Conservation (phyloP, 2,329 filamentous ascomycete genomes). For the Lachnellula occidentalis region DNA sequence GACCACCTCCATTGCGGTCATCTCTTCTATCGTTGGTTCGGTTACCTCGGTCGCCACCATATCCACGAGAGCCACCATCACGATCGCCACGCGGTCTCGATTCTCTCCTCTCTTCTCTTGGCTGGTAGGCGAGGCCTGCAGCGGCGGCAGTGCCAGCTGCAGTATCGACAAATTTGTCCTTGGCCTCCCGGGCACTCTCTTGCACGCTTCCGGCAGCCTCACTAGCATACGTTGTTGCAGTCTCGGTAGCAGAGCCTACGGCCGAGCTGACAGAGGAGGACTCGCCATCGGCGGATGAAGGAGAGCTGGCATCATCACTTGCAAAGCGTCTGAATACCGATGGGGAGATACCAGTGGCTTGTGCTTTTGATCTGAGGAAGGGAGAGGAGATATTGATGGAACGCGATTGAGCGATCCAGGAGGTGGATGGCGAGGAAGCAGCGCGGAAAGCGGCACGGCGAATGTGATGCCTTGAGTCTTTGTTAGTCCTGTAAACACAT, state of each 20-base stretch:
- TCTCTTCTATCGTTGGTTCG: neutral
- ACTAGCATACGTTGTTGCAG: conserved; percentile 8
- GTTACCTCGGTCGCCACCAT: neutral
- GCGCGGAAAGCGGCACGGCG: conserved; percentile 53
- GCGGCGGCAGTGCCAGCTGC: conserved; percentile 13
- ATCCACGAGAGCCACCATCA: neutral
- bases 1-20: neutral
- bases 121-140: conserved; percentile 2
- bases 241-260: conserved; percentile 19
- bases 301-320: conserved; percentile 36
- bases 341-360: conserved; percentile 24
- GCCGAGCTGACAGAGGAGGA: conserved; percentile 18
- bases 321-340: conserved; percentile 43
- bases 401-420: too few species aligned
- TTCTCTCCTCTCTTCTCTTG: neutral
- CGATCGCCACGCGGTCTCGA: neutral
- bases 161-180: neutral
- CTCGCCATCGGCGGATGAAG: conserved; percentile 21
- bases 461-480: conserved; percentile 33
- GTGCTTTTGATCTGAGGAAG: conserved; percentile 34
- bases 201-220: conserved; percentile 12
- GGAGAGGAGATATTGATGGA: conserved; percentile 37
- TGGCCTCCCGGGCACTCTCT: conserved; percentile 5
- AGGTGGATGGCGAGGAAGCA: conserved; percentile 35
- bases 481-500: conserved; percentile 6